Evolutionary conservation across 129 eudicot species (phyloP), one percentile per base, ranked within the genome.

Genomic region (Chrysanthemum makinoi): DNA sequence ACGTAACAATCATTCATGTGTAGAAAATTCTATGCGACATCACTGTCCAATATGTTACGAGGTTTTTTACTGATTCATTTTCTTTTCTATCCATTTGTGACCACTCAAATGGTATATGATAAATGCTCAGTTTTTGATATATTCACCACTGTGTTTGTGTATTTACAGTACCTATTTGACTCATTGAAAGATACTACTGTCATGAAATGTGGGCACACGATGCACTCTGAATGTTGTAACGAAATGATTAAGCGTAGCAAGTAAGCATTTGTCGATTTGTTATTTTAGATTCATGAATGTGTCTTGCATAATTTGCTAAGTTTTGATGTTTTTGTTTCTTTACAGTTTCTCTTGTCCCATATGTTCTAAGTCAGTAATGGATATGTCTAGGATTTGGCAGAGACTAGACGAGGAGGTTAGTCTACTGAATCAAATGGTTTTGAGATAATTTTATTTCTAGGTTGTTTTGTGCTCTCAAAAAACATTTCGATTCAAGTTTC

Each of bases 11-110:
- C 99, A 95, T 78, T 65, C 75, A 59, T 95, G 99, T 72, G 94
- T 90, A 39, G 99, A 95, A 79, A 88, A 95, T 75, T 95, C 99
- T 57, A 95, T 95, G 97, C 92, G 83, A 46, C 97, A 95, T 80
- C 99, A 95, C 74, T 95, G 99, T 66, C 96, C 99, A 63, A 95
- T 95, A 69, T 95, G 99, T 64, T 95, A 84, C 20, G 99, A 95
- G 99, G 97, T 95, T 44, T 63, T 70, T 64, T 64, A 7, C 39
- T 24, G 58, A 39, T 66, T 57, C 22, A 19, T 61, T 49, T 24
- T 30, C 63, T 43, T 70, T 51, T 35, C 14, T 43, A 7, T 70
- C 15, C 8, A 20, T 54, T 2, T 59, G 9, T 64, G 7, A 54
- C 76, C 26, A 9, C 19, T 43, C 66, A 2, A 39, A 7, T 55